Percentiles rank a stretch among this genome's conserved stretches.
These are phyloP conservation scores for Alternaria sp. DNA, from an alignment of 2,329 filamentous ascomycete genomes.

Conservation along the genomic window DNA sequence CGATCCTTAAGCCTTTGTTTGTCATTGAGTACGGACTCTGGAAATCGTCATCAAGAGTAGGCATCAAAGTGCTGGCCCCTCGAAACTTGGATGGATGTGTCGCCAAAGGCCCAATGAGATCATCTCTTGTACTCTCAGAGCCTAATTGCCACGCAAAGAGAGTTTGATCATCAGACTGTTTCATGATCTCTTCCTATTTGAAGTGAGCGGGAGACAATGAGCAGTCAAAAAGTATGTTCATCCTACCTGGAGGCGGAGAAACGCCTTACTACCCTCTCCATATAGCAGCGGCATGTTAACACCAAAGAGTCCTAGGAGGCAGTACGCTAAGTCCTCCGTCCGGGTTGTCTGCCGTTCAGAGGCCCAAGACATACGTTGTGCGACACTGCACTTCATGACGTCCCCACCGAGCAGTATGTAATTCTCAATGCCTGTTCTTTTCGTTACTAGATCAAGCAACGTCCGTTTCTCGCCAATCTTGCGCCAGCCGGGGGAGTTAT, in stretches of 20 bases:
- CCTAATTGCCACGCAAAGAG: neutral
- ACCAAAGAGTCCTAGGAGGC: neutral
- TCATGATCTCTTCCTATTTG: neutral
- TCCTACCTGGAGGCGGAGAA: neutral
- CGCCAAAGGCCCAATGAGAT: neutral
- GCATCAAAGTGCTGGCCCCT: neutral
- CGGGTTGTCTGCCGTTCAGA: neutral
- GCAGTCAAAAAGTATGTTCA: rapidly evolving
- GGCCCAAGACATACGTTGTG: neutral
- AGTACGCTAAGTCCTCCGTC: neutral
- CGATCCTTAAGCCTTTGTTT: neutral
- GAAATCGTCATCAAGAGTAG: neutral
- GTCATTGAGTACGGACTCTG: neutral
- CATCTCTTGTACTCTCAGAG: neutral
- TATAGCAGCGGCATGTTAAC: neutral
- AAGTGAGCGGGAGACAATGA: neutral
- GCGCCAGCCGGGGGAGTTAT: rapidly evolving
- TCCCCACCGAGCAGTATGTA: neutral
- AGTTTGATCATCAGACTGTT: neutral
- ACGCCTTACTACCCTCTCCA: neutral
- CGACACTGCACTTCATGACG: neutral
- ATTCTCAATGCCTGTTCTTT: rapidly evolving
- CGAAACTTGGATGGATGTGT: neutral
- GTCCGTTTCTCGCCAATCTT: neutral
- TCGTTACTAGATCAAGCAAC: neutral